phyloP scores from a whole-genome alignment of 768 basidiomycete genomes.

The Lactifluus volemus region DNA sequence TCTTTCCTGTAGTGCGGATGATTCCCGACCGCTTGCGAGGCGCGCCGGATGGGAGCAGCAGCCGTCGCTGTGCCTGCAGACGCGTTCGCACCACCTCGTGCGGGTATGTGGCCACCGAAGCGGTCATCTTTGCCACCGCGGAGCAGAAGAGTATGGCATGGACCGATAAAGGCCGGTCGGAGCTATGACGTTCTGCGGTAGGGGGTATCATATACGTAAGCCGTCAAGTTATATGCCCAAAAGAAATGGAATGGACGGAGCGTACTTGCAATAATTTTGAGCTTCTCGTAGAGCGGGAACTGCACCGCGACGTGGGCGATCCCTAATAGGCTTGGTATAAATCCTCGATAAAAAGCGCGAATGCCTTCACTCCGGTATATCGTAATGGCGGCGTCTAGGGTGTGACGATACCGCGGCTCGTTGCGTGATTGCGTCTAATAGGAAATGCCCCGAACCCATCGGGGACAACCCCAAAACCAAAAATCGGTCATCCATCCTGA shows the following conservation, averaged over 20 bases:
- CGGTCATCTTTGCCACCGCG: conserved; percentile 92
- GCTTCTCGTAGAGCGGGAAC: conserved; percentile 91
- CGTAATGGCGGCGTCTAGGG: conserved; percentile 78
- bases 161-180: conserved; percentile 38
- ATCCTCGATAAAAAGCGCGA: conserved; percentile 87
- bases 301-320: conserved; percentile 95
- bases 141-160: conserved; percentile 77
- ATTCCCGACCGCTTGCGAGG: conserved; percentile 60
- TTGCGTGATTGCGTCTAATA: conserved; percentile 71
- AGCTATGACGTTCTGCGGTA: conserved; percentile 13
- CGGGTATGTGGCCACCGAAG: conserved; percentile 91
- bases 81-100: conserved; percentile 99
- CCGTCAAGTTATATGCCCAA: neutral
- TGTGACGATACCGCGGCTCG: conserved; percentile 79
- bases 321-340: conserved; percentile 87
- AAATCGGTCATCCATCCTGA: neutral
- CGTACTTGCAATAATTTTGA: conserved; percentile 83
- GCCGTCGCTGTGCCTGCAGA: conserved; percentile 72
- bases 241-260: neutral
- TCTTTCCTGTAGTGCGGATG: conserved; percentile 59
- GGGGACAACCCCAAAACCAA: neutral
- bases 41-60: conserved; percentile 39
- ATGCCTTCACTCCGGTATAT: conserved; percentile 88
- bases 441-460: neutral
- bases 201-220: neutral